These are phyloP conservation scores for Skeletonema marinoi DNA, from an alignment of 108 stramenopile genomes.

Conservation along the genomic window DNA sequence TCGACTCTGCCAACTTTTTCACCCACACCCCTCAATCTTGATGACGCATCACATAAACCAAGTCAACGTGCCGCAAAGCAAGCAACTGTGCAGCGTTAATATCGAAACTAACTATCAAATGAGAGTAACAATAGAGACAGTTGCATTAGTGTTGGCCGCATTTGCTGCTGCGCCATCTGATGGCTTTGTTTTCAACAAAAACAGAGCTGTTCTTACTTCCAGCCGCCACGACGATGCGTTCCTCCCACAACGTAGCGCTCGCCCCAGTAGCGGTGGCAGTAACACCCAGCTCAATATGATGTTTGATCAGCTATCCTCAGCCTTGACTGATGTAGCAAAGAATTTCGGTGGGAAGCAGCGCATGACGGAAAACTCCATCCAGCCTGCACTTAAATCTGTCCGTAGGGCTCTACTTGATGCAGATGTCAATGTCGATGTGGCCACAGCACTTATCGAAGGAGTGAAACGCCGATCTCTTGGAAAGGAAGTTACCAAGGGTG, in stretches of 20 bases:
- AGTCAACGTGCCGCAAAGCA: too few species aligned
- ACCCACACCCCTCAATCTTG: too few species aligned
- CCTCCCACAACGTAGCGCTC: not conserved
- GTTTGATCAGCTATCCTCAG: constrained; percentile 85
- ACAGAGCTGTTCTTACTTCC: not conserved
- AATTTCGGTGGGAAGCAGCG: constrained; percentile 74
- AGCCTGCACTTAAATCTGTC: constrained; percentile 83
- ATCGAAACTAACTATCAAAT: not conserved
- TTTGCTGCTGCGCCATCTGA: not conserved
- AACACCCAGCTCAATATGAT: constrained; percentile 67
- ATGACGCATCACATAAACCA: constrained; percentile 35
- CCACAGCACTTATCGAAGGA: constrained; percentile 87
- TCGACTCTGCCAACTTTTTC: too few species aligned
- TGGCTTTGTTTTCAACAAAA: not conserved
- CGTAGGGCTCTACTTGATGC: constrained; percentile 89
- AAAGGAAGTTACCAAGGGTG: constrained; percentile 79
- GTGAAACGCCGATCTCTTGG: constrained; percentile 89
- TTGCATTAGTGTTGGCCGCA: not conserved
- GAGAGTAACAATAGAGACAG: not conserved
- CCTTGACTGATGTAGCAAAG: constrained; percentile 69
- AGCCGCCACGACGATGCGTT: not conserved
- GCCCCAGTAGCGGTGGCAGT: not conserved
- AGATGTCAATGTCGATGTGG: constrained; percentile 90
- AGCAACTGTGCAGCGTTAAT: not conserved
- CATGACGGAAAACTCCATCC: constrained; percentile 84